Base-by-base conservation (phyloP, 192 early-diverging fungal species). In the Dissophora ornata region DNA sequence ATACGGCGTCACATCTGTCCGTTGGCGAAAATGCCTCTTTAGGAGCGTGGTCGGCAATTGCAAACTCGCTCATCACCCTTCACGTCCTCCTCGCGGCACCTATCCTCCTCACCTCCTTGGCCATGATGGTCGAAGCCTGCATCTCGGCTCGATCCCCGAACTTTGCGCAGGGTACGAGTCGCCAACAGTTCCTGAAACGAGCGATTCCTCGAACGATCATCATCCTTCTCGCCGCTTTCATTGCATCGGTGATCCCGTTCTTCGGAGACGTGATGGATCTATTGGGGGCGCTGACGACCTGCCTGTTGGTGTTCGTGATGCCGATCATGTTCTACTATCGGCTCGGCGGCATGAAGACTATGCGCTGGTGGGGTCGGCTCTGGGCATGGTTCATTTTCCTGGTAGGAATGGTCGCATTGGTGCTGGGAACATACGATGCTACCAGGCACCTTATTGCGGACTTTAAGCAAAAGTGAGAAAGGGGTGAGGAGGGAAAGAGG, bases 81-180 rank as follows among this genome's bases (percentile, higher is more conserved):
- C 93, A 95, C 57, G 93, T 95, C 2, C 77, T 95, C 16, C 83
- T 95, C 13, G 93, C 93, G 0, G 85, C 85, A 28, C 93, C 93
- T 2, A 88, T 95, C 36, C 75, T 93, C 36, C 52, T 95, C n/a
- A 88, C 90, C 7, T 88, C 89, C 7, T 87, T 92, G 24, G 80
- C 90, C 34, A 65, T 91, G 21, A 79, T 81, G 60, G 74, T 89
- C 59, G 57, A 85, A 13, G 81, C 90, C 36, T 79, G 78, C 1
- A 82, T 94, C 24, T 78, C 84, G 36, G 79, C 54, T 55, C 74
- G 25, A 29, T 81, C 26, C 11, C 42, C 67, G 0, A 0, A 9
- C 7, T 71, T 69, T 42, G 53, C 65, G 3, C 49, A 57, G 16
- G 66, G 66, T 1, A 81, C 85, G 22, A 80, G 74, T 50, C 44